These are phyloP conservation scores for Odontarrhena argentea DNA, from an alignment of 345 rosid species.

Conservation along the genomic window DNA sequence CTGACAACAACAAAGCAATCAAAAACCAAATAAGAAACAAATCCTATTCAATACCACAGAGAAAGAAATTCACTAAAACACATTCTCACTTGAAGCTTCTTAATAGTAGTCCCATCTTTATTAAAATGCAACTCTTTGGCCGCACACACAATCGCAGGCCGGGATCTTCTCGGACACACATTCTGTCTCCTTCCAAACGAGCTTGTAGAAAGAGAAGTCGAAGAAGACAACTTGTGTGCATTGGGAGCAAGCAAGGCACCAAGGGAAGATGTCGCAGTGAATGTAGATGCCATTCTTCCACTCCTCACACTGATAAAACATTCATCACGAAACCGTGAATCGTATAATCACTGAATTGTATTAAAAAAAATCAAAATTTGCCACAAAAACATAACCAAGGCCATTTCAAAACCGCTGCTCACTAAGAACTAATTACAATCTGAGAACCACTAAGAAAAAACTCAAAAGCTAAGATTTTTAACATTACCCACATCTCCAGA, in stretches of 20 bases:
- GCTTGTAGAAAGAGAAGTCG: conserved; percentile 55
- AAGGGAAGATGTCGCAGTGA: conserved; percentile 60
- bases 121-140: conserved; percentile 87
- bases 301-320: neutral
- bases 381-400: neutral
- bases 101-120: conserved; percentile 76
- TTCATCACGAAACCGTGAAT: neutral
- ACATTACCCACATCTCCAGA: no score
- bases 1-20: conserved; percentile 39
- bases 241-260: conserved; percentile 60
- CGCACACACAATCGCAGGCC: conserved; percentile 55
- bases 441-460: neutral
- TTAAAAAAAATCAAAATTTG: neutral
- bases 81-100: conserved; percentile 68
- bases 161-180: conserved; percentile 46
- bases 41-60: neutral
- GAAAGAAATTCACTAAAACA: neutral
- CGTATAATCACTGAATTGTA: neutral
- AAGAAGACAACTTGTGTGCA: conserved; percentile 58
- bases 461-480: neutral
- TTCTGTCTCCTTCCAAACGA: conserved; percentile 52
- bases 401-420: conserved; percentile 23
- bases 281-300: conserved; percentile 59
- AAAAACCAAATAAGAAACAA: neutral
- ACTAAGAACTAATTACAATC: conserved; percentile 1